phyloP scores from a whole-genome alignment of 2,329 filamentous ascomycete genomes.

The Aspergillus brasiliensis region DNA sequence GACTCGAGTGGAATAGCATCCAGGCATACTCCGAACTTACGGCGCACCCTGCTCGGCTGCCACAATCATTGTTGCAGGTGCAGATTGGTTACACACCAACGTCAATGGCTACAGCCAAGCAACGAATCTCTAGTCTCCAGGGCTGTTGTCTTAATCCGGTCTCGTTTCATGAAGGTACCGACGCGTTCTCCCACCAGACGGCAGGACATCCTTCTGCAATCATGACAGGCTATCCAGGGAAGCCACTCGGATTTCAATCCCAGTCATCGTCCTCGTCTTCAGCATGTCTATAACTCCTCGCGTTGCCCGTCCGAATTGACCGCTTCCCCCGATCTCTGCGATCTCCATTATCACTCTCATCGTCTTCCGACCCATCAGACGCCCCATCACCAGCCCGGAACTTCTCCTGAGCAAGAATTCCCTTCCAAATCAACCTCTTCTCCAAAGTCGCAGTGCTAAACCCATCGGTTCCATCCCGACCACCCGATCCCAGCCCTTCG shows the following conservation, averaged over 20 bases:
- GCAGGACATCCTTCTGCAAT: neutral
- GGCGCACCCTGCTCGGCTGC: neutral
- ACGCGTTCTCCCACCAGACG: neutral
- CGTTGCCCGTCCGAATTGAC: slow-evolving; percentile 36
- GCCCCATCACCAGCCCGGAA: slow-evolving; percentile 31
- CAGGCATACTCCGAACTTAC: neutral
- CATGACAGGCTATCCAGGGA: neutral
- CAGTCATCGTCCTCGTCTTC: slow-evolving; percentile 52
- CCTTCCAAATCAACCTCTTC: slow-evolving; percentile 42
- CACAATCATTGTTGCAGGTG: neutral
- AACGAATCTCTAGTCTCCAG: neutral
- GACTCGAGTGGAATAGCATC: neutral
- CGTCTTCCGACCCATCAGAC: slow-evolving; percentile 27
- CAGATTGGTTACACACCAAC: neutral
- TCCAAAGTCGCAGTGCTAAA: slow-evolving; percentile 47
- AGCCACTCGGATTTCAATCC: slow-evolving; percentile 39
- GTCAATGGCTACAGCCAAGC: neutral
- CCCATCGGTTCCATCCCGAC: slow-evolving; percentile 39
- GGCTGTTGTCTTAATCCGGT: neutral
- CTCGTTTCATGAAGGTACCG: neutral
- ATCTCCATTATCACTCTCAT: slow-evolving; percentile 28
- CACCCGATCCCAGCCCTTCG: slow-evolving; percentile 46
- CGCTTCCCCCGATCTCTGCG: slow-evolving; percentile 19
- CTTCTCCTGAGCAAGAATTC: slow-evolving; percentile 41
- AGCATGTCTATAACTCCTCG: slow-evolving; percentile 41